These are phyloP conservation scores for Cryptococcus depauperatus DNA, from an alignment of 1,284 basidiomycete species.

Conservation along the genomic window DNA sequence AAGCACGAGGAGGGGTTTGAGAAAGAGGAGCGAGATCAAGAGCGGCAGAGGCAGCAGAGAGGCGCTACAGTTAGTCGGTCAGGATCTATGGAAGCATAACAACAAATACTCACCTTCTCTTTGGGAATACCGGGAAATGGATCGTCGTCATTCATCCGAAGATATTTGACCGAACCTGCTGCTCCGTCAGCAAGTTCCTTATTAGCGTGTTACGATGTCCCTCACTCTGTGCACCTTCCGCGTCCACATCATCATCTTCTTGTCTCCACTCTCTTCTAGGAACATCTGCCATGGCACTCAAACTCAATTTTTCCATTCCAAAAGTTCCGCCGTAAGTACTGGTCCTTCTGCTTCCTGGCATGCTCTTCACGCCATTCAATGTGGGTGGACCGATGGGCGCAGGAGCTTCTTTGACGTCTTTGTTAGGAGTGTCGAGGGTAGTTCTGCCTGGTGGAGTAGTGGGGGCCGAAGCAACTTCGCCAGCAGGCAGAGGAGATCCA, in stretches of 20 bases:
- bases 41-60: slow-evolving; percentile 84
- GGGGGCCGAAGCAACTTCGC: slow-evolving; percentile 33
- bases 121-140: slow-evolving; percentile 57
- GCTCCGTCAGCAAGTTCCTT: slow-evolving; percentile 4
- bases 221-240: slow-evolving; percentile 42
- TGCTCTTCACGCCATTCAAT: slow-evolving; percentile 44
- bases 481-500: slow-evolving; percentile 10
- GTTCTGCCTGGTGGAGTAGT: slow-evolving; percentile 32
- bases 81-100: background rate
- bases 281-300: slow-evolving; percentile 38
- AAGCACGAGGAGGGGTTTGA: slow-evolving; percentile 65
- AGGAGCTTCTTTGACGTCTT: slow-evolving; percentile 14
- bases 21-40: slow-evolving; percentile 84
- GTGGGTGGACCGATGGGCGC: slow-evolving; percentile 26
- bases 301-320: slow-evolving; percentile 45
- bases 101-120: slow-evolving; percentile 50
- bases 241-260: slow-evolving; percentile 42
- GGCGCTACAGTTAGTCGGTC: slow-evolving; percentile 49
- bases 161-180: slow-evolving; percentile 77
- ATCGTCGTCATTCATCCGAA: slow-evolving; percentile 86
- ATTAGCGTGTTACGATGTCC: slow-evolving; percentile 1
- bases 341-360: slow-evolving; percentile 43
- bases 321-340: slow-evolving; percentile 41
- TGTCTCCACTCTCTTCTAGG: slow-evolving; percentile 21
- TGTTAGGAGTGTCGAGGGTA: slow-evolving; percentile 5